Base-by-base conservation (phyloP, 1,139 yeast genomes). In the Pichia sp. region DNA sequence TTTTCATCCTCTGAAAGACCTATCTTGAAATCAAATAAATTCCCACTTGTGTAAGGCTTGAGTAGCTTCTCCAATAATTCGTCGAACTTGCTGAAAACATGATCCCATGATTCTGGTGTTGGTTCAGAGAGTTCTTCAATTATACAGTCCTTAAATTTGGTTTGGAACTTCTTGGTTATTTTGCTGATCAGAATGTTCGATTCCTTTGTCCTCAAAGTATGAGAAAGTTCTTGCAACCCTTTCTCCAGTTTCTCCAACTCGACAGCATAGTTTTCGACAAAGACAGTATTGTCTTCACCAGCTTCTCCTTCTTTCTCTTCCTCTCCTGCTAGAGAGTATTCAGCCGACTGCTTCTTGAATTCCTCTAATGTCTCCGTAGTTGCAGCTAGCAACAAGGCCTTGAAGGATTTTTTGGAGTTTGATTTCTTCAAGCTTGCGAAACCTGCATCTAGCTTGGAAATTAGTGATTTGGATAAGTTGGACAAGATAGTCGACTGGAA, bases 21-120 rank as follows among this genome's bases (percentile, higher is more conserved):
- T 38, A 87, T 72, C 29, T 79, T 81, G 64, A 90, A 88, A 64
- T 89, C 91, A 60, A 71, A 77, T 0, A 4, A 43, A 0, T 42
- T 53, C 47, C 57, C 68, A 1, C 41, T 53, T 12, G 50, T 41
- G 49, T 56, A 66, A 16, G 57, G 64, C 14, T 47, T 49, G 24
- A 55, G 56, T 61, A 52, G 10, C 12, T 46, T 44, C 1, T 66
- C 63, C 14, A 77, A 63, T 3, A 79, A 70, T 1, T 63, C 57
- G 9, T 78, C 71, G 69, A 90, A 87, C 45, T 73, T 73, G 1
- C 62, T 67, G 56, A 79, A 63, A 27, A 86, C 75, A 48, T 72
- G 70, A 61, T 84, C 87, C 97, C 97, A 89, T 5, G 84, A 73
- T 6, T 73, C 69, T 0, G 67, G 73, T 6, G 73, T 68, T 4